Percentiles rank a stretch among this genome's conserved stretches.
These are phyloP conservation scores for Exophiala sp. DNA, from an alignment of 2,329 filamentous ascomycete genomes.

Conservation along the genomic window DNA sequence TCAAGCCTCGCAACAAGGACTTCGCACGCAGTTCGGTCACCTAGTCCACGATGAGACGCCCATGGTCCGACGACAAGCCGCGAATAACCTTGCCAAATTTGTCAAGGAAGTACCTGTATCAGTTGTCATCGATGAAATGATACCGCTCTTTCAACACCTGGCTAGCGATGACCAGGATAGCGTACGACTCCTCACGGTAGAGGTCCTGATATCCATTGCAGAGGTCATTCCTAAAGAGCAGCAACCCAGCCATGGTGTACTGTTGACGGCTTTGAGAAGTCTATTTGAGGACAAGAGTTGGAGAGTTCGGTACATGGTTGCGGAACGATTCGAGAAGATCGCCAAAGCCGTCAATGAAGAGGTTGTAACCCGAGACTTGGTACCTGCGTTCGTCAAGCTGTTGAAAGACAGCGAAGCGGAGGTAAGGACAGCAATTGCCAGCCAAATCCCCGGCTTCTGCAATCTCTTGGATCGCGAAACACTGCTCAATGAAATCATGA, in stretches of 20 bases:
- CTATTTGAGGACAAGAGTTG: slow-evolving; percentile 99
- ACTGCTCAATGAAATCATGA: slow-evolving; percentile 93
- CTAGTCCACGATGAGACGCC: slow-evolving; percentile 98
- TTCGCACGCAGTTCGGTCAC: slow-evolving; percentile 86
- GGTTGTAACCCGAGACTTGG: slow-evolving; percentile 87
- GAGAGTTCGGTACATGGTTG: slow-evolving; percentile 99
- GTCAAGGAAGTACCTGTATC: slow-evolving; percentile 92
- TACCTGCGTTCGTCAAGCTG: slow-evolving; percentile 94
- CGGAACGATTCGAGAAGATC: slow-evolving; percentile 98
- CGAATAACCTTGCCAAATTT: slow-evolving; percentile 94
- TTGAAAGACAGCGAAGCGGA: slow-evolving; percentile 97
- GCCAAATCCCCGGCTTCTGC: slow-evolving; percentile 97
- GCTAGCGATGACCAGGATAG: slow-evolving; percentile 97
- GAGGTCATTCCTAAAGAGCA: slow-evolving; percentile 98
- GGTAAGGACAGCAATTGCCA: slow-evolving; percentile 92
- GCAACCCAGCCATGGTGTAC: slow-evolving; percentile 89
- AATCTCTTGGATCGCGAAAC: slow-evolving; percentile 79
- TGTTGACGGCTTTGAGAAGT: slow-evolving; percentile 84
- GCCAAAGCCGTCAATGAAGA: slow-evolving; percentile 98
- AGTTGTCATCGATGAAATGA: slow-evolving; percentile 97
- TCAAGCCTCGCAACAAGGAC: slow-evolving; percentile 79
- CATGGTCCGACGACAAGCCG: slow-evolving; percentile 96
- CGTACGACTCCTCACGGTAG: slow-evolving; percentile 89
- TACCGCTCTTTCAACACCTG: slow-evolving; percentile 95
- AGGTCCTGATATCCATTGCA: slow-evolving; percentile 92